These are phyloP conservation scores for Cyclotella cryptica DNA, from an alignment of 108 stramenopile genomes.

Conservation along the genomic window DNA sequence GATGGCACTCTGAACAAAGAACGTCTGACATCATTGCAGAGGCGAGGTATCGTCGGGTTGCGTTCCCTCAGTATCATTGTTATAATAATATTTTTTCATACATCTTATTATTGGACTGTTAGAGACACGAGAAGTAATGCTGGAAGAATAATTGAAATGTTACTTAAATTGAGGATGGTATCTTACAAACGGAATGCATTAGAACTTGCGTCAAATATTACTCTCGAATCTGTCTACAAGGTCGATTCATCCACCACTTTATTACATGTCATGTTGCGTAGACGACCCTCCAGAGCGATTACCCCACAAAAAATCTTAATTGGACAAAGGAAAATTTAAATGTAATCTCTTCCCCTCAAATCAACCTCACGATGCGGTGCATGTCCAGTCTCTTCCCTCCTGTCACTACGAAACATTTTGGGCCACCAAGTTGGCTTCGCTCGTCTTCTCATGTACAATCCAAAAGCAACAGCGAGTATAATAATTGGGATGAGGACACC, in stretches of 20 bases:
- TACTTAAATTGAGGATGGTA: not conserved
- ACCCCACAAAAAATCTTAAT: not conserved
- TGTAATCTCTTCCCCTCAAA: conserved; percentile 53
- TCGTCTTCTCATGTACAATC: conserved; percentile 50
- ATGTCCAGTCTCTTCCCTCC: conserved; percentile 53
- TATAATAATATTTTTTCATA: too few relatives aligned
- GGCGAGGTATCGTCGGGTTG: too few relatives aligned
- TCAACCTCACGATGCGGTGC: conserved; percentile 57
- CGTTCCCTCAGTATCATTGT: too few relatives aligned
- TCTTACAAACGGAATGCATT: too few relatives aligned
- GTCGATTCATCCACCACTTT: not conserved
- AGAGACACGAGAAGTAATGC: too few relatives aligned
- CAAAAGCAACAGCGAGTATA: conserved; percentile 24
- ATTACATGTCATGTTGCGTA: not conserved
- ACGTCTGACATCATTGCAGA: not conserved
- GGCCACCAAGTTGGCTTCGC: conserved; percentile 56
- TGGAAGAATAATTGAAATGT: not conserved
- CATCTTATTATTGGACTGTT: too few relatives aligned
- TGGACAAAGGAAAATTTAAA: conserved; percentile 11
- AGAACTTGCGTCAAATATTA: too few relatives aligned
- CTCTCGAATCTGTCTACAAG: not conserved
- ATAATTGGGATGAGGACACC: conserved; percentile 36
- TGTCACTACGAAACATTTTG: conserved; percentile 41
- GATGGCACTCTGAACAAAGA: not conserved
- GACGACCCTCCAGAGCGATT: not conserved